These are phyloP conservation scores for Epichloe gansuensis DNA, from an alignment of 2,329 filamentous ascomycete genomes.

Conservation along the genomic window DNA sequence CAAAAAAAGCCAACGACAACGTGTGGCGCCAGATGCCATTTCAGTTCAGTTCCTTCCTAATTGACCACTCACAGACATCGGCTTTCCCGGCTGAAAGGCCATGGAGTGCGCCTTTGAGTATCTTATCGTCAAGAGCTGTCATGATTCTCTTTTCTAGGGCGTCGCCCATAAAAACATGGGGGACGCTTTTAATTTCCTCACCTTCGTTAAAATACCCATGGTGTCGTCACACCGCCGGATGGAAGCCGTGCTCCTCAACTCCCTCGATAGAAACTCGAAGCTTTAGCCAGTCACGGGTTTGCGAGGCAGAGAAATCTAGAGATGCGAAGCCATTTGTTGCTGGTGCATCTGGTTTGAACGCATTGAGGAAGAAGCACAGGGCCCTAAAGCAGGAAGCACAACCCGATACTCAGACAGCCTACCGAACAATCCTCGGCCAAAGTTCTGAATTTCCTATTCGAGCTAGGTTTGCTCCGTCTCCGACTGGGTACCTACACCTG, in stretches of 20 bases:
- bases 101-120: neutral
- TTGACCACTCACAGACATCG: no score
- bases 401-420: neutral
- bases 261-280: neutral
- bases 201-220: neutral
- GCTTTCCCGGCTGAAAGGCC: no score
- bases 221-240: neutral
- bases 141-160: neutral
- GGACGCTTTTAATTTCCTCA: neutral
- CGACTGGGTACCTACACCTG: slow-evolving; percentile 85
- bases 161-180: neutral
- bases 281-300: neutral
- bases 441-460: slow-evolving; percentile 40
- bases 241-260: neutral
- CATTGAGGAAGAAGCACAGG: slow-evolving; percentile 8
- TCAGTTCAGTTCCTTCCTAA: no score
- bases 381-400: slow-evolving; percentile 12
- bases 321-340: neutral
- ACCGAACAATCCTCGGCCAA: slow-evolving; percentile 22
- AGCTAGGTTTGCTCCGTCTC: slow-evolving; percentile 84
- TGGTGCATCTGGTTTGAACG: slow-evolving; percentile 8
- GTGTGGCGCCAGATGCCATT: no score
- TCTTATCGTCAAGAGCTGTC: neutral
- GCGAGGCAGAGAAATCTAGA: neutral
- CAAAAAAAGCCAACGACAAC: no score